Conservation (phyloP, 345 rosid genomes). For the Ceriops tagal region DNA sequence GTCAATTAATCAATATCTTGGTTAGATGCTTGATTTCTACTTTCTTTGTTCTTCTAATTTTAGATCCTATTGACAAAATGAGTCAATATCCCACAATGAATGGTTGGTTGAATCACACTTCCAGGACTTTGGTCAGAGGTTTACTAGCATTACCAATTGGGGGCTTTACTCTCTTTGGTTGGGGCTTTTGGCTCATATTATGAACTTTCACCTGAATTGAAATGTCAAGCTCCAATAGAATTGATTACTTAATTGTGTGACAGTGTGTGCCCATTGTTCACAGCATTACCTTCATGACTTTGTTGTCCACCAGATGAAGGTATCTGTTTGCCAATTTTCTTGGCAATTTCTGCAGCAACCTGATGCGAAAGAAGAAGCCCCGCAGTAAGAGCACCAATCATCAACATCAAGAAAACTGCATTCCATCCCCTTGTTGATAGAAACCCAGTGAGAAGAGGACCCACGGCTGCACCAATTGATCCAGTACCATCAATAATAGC, state of each 20-base stretch:
- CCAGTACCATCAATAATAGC: slow-evolving; percentile 91
- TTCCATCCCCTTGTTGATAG: slow-evolving; percentile 66
- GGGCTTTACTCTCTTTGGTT: too few species aligned
- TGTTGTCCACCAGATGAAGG: slow-evolving; percentile 17
- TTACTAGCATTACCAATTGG: too few species aligned
- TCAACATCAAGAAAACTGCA: slow-evolving; percentile 63
- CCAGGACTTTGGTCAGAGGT: too few species aligned
- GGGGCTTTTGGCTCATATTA: not conserved
- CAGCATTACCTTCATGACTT: slow-evolving; percentile 39
- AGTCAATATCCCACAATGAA: too few species aligned
- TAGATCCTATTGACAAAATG: too few species aligned
- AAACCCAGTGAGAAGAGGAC: slow-evolving; percentile 81
- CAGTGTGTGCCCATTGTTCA: slow-evolving; percentile 4
- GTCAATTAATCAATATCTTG: too few species aligned
- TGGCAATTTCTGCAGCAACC: slow-evolving; percentile 42
- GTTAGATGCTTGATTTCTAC: too few species aligned
- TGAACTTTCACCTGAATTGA: not conserved
- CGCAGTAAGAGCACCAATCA: slow-evolving; percentile 60
- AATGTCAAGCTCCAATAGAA: not conserved
- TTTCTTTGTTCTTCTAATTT: too few species aligned
- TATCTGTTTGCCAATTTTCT: slow-evolving; percentile 20
- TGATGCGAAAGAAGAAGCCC: slow-evolving; percentile 62
- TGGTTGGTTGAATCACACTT: too few species aligned
- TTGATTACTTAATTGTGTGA: not conserved
- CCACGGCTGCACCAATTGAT: slow-evolving; percentile 79